Evolutionary conservation across 495 filamentous ascomycete genomes (phyloP).

Genomic region (Penicillium silybi): DNA sequence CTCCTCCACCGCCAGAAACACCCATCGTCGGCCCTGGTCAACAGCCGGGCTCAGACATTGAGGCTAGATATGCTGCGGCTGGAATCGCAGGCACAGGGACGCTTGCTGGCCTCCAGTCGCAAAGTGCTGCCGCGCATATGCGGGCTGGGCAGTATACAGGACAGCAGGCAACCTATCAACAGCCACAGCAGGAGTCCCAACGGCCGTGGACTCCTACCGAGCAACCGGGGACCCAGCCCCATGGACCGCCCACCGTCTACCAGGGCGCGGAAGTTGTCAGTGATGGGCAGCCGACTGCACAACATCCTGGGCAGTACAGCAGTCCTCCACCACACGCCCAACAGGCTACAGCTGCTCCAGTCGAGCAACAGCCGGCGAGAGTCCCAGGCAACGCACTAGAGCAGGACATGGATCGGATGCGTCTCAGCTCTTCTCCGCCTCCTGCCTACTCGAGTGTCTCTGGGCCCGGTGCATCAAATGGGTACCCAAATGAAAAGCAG

Average conservation of each 20-base stretch:
- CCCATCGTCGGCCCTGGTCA: conserved; percentile 73
- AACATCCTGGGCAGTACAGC: conserved; percentile 32
- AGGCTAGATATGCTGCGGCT: conserved; percentile 82
- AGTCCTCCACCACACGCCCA: conserved; percentile 23
- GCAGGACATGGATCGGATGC: conserved; percentile 84
- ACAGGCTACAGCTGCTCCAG: conserved; percentile 14
- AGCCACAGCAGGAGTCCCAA: conserved; percentile 48
- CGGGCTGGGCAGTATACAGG: conserved; percentile 69
- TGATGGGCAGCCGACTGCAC: conserved; percentile 24
- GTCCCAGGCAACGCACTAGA: conserved; percentile 63
- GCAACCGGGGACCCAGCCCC: conserved; percentile 77
- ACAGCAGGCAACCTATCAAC: conserved; percentile 41
- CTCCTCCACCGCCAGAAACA: conserved; percentile 92
- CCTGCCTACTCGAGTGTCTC: conserved; percentile 86
- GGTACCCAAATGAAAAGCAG: conserved; percentile 78
- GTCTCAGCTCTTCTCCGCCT: conserved; percentile 77
- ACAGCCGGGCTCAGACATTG: conserved; percentile 72
- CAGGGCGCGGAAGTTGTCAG: conserved; percentile 68
- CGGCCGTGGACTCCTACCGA: conserved; percentile 97
- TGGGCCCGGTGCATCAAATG: conserved; percentile 46
- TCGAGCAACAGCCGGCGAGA: conserved; percentile 18
- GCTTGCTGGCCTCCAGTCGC: conserved; percentile 71
- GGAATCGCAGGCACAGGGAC: conserved; percentile 84
- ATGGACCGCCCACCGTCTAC: conserved; percentile 90
- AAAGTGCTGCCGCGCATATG: conserved; percentile 77